A percentile compares a stretch with the other conserved stretches of the same genome.
phyloP scores from a whole-genome alignment of 2,329 filamentous ascomycete species.

The Macrophomina tecta region DNA sequence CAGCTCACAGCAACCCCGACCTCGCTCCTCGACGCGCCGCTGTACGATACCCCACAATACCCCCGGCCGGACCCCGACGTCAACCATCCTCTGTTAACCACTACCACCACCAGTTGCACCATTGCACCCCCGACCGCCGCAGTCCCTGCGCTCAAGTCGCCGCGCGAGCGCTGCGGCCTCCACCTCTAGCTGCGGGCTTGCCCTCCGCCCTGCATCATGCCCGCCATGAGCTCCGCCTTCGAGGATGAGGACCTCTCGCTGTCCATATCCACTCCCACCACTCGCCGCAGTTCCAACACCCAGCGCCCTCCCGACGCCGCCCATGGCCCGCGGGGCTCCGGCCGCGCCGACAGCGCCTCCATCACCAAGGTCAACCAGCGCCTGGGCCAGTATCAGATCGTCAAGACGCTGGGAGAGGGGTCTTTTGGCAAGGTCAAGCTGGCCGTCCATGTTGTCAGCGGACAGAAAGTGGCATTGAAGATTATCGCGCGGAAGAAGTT shows the following conservation, averaged over 20 bases:
- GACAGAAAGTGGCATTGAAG: conserved; percentile 95
- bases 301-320: conserved; percentile 31
- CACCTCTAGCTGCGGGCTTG: conserved; percentile 1
- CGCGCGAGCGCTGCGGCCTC: not conserved
- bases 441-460: conserved; percentile 87
- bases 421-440: conserved; percentile 99
- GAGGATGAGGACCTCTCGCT: conserved; percentile 66
- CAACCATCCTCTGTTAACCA: conserved; percentile 5
- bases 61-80: conserved; percentile 18
- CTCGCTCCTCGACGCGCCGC: not conserved
- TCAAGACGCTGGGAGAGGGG: conserved; percentile 91
- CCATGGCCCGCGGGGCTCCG: conserved; percentile 22
- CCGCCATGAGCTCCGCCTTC: conserved; percentile 56
- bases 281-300: conserved; percentile 30
- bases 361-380: conserved; percentile 73
- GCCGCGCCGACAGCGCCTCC: conserved; percentile 24
- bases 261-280: conserved; percentile 33
- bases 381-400: conserved; percentile 88
- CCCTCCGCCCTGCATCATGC: conserved; percentile 14
- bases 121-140: not conserved
- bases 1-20: not conserved
- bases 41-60: conserved; percentile 24
- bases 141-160: not conserved
- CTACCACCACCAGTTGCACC: not conserved
- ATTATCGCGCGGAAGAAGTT: conserved; percentile 97